Evolutionary conservation across 2,329 filamentous ascomycete species (phyloP).

Genomic region (Ceratocystis huliohia): DNA sequence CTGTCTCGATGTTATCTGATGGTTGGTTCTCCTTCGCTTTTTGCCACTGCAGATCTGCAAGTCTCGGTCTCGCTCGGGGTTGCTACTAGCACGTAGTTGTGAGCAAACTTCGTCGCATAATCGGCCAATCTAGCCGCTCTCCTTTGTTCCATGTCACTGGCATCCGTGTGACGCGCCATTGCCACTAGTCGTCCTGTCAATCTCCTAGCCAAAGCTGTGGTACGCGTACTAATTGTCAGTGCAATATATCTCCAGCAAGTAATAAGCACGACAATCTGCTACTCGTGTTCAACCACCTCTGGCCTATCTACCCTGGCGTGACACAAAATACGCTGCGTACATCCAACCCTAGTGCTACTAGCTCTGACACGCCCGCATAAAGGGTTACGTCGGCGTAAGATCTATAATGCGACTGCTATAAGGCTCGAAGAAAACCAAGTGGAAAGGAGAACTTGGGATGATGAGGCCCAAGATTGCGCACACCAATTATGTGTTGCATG

Average conservation of each 20-base stretch:
- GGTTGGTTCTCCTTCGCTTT: neutral
- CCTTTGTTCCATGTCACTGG: neutral
- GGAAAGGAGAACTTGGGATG: neutral
- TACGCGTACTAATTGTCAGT: too few relatives aligned
- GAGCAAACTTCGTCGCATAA: neutral
- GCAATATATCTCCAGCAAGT: too few relatives aligned
- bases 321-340: neutral
- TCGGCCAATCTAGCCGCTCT: neutral
- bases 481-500: neutral
- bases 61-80: neutral
- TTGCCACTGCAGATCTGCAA: slow-evolving; percentile 9
- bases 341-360: neutral
- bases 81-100: too few relatives aligned
- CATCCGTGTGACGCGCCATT: neutral
- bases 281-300: neutral
- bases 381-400: neutral
- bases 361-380: too few relatives aligned
- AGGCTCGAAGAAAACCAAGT: neutral
- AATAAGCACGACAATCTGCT: too few relatives aligned
- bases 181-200: too few relatives aligned
- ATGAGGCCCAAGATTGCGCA: neutral
- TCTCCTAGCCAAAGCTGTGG: too few relatives aligned
- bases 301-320: neutral
- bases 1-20: neutral
- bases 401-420: neutral